These are phyloP conservation scores for Grosmannia clavigera DNA, from an alignment of 2,329 filamentous ascomycete species.

Conservation along the genomic window DNA sequence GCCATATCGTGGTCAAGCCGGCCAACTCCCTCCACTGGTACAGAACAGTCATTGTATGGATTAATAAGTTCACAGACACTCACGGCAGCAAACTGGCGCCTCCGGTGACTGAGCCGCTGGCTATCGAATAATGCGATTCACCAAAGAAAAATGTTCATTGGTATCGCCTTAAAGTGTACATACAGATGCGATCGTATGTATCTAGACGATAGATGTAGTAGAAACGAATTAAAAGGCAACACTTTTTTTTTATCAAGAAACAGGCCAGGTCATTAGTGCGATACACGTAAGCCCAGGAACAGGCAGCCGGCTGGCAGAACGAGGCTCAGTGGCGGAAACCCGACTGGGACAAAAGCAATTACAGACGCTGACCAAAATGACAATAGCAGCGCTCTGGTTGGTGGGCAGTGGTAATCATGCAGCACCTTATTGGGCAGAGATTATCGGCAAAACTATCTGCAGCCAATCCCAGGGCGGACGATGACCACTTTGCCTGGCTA, in stretches of 20 bases:
- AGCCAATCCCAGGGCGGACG: slow-evolving; percentile 2
- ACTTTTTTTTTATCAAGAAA: no score
- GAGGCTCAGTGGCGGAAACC: neutral
- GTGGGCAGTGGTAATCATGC: neutral
- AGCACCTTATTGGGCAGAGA: slow-evolving; percentile 4
- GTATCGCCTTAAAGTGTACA: no score
- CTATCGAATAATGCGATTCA: no score
- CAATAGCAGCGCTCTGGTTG: neutral
- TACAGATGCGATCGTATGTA: no score
- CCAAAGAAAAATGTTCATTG: no score
- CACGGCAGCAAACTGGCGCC: neutral
- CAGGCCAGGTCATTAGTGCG: no score
- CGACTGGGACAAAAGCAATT: no score
- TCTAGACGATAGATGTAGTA: no score
- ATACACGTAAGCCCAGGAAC: no score
- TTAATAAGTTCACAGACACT: neutral
- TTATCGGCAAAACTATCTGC: neutral
- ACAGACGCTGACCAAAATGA: neutral
- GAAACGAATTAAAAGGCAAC: no score
- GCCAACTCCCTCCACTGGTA: neutral
- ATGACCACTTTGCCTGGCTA: slow-evolving; percentile 4
- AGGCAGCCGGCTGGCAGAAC: neutral
- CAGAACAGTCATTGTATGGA: neutral
- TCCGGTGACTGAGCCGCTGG: no score
- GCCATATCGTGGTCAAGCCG: neutral